Evolutionary conservation across 257 asterid species (phyloP), one percentile per base, ranked within the genome.

Genomic region (Paulownia fortunei): DNA sequence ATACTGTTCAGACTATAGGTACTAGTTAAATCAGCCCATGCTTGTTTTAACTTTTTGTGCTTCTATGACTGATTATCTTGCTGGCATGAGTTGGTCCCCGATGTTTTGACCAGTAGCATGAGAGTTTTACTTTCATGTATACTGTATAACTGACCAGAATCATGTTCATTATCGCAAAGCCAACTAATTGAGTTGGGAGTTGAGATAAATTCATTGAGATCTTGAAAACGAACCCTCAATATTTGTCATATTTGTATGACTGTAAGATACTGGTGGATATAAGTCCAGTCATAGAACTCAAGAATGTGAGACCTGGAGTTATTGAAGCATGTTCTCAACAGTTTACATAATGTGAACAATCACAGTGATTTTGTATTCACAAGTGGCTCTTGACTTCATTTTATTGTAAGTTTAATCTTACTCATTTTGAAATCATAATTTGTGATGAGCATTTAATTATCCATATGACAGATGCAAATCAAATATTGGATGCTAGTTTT

Each of bases 1-100:
- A 93, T 85, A 89, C 98, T 3, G 65, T 96, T 70, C 85, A 82
- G 85, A 90, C 89, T 78, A 72, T 58, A 90, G 99, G 99, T 96
- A 88, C 69, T 23, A 54, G 74, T 78, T n/a, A 62, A 59, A 81
- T 36, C 68, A 51, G 34, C 81, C 10, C 24, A 6, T 64, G 64
- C 69, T 73, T 41, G 11, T 66, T 44, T 49, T 65, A 0, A 27
- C 6, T 46, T 74, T 26, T 52, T 74, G 41, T 4, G 54, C 65
- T 67, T 66, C 24, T 26, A 32, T 68, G 44, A 52, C 24, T 72
- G 37, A 19, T 64, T 60, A 10, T 46, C 61, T 74, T 72, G 47
- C 61, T 72, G 15, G 54, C 26, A 26, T 63, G 79, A 27, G 51
- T 77, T 65, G 77, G 69, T 23, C 61, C 75, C 36, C 73, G 34